These are phyloP conservation scores for Camellia oleifera DNA, from an alignment of 179 eudicot species.

Conservation along the genomic window DNA sequence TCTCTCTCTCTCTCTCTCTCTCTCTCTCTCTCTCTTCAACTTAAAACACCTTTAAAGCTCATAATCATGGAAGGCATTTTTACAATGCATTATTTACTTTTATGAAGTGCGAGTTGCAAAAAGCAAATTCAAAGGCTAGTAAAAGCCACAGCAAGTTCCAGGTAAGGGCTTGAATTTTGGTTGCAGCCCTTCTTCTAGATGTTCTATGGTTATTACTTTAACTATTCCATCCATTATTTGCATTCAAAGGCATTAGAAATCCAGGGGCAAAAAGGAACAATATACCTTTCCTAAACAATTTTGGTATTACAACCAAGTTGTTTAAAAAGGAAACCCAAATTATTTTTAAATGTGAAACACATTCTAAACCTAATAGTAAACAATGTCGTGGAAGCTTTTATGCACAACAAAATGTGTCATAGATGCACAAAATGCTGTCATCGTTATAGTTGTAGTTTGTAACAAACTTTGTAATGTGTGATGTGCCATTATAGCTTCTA, in stretches of 20 bases:
- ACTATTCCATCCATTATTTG: background rate
- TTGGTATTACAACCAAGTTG: background rate
- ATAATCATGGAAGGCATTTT: background rate
- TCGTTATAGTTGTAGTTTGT: background rate
- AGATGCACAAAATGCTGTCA: background rate
- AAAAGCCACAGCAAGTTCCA: background rate
- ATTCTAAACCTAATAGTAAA: background rate
- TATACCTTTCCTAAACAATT: too few species aligned
- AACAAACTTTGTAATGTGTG: background rate
- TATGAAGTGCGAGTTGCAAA: background rate
- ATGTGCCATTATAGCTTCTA: background rate
- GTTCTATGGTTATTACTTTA: background rate
- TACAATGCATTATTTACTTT: background rate
- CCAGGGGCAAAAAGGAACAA: too few species aligned
- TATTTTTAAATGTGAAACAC: background rate
- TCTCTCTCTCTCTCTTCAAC: too few species aligned
- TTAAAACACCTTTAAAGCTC: background rate
- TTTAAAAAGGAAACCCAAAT: background rate
- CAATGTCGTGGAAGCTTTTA: background rate
- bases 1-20: too few species aligned
- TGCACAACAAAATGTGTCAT: background rate
- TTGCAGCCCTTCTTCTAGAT: too few species aligned
- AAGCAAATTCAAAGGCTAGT: constrained; percentile 2
- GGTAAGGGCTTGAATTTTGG: too few species aligned
- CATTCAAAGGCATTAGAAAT: background rate